Percentiles rank a stretch among this genome's conserved stretches.
Conservation (phyloP, 192 early-diverging fungal species). For the Pecoramyces ruminantium region DNA sequence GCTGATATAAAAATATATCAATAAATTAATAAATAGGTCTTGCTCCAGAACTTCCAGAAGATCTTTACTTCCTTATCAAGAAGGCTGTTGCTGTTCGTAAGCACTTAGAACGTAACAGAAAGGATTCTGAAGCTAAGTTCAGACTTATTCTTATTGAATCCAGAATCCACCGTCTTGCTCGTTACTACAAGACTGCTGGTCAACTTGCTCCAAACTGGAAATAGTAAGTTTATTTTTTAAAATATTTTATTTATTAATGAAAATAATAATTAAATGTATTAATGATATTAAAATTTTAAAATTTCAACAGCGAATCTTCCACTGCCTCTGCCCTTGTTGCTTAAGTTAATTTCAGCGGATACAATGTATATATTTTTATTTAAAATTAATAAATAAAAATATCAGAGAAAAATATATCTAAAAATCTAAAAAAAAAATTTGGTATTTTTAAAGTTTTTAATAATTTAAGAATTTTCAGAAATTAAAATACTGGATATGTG, state of each 20-base stretch:
- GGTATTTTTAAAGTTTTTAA: no score
- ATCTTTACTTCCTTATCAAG: constrained; percentile 98
- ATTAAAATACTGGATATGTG: no score
- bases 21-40: constrained; percentile 34
- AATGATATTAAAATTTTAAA: no score
- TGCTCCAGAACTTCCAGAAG: constrained; percentile 91
- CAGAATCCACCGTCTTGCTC: constrained; percentile 91
- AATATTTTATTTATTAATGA: no score
- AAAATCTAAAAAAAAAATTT: neutral
- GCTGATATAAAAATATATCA: no score
- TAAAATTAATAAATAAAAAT: neutral
- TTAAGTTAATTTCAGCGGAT: neutral
- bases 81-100: constrained; percentile 98
- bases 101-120: constrained; percentile 97
- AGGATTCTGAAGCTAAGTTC: constrained; percentile 98
- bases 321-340: constrained; percentile 7
- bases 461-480: no score
- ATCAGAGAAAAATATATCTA: neutral
- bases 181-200: constrained; percentile 97
- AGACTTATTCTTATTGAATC: constrained; percentile 96
- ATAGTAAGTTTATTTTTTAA: neutral
- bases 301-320: constrained; percentile 1
- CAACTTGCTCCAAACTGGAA: constrained; percentile 96
- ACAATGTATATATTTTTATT: neutral
- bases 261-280: no score